Base-by-base conservation (phyloP, 805 yeast species). In the Torulaspora gathmanii region DNA sequence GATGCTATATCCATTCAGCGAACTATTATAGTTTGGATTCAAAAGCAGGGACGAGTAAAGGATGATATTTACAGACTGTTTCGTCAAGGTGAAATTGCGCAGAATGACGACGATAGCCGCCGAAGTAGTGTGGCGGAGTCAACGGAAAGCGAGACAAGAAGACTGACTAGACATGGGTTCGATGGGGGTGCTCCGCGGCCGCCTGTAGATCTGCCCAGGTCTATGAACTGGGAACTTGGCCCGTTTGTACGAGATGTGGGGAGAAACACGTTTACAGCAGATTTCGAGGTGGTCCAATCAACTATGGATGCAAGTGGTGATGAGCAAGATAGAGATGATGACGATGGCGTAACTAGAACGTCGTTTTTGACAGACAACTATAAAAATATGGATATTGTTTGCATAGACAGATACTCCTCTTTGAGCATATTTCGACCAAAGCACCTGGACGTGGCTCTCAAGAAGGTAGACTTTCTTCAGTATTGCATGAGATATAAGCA, bases 291-390 rank as follows among this genome's bases (percentile, higher is more conserved):
- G 16, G 51, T 54, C 2, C 54, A 49, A 28, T 46, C 52, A 12
- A 37, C 19, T 15, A 37, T 42, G 15, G 41, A 38, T n/a, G 26
- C 42, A 11, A 40, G 20, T n/a, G 26, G 44, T n/a, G 39, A 29
- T 28, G 53, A 28, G 12, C 15, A 8, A 25, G 34, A 16, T 13
- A 16, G 27, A 25, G 31, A 33, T 26, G 37, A 13, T 16, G 49
- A 37, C 22, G 47, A 40, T 9, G 55, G 42, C 15, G 49, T 40
- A 2, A 45, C 51, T n/a, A 33, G 48, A 29, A 47, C 55, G 2
- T 49, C 61, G 8, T 59, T 58, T 46, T 39, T 60, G 8, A 54
- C 64, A 8, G 60, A 57, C 33, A 51, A 40, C 22, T 58, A 61
- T 28, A 54, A 48, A 22, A 44, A 49, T 28, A 51, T 61, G 60